A percentile compares a stretch with the other conserved stretches of the same genome.
Conservation (phyloP, 2,329 filamentous ascomycete species). For the Sphaceloma murrayae region DNA sequence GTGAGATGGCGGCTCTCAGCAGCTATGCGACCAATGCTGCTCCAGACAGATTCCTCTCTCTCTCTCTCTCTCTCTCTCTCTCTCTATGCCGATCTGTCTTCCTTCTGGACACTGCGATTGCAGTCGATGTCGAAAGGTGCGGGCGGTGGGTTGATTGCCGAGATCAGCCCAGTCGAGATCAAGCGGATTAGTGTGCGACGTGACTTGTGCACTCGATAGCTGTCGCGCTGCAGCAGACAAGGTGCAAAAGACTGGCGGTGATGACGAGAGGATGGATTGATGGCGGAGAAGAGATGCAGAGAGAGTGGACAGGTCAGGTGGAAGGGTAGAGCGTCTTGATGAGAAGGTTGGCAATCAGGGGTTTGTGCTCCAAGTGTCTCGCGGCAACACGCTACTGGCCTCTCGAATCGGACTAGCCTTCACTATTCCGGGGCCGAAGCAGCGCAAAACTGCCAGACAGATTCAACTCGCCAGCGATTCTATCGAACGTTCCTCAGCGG, state of each 20-base stretch:
- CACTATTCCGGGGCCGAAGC: slow-evolving; percentile 16
- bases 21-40: slow-evolving; percentile 3
- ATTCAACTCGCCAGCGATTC: no score
- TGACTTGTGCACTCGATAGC: neutral
- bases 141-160: slow-evolving; percentile 6
- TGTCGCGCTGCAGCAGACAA: slow-evolving; percentile 3
- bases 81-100: neutral
- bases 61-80: neutral
- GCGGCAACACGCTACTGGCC: slow-evolving; percentile 15
- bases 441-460: no score
- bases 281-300: slow-evolving; percentile 15
- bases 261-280: slow-evolving; percentile 10
- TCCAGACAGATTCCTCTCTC: neutral
- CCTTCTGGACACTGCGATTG: slow-evolving; percentile 1
- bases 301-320: slow-evolving; percentile 1
- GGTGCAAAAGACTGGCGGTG: neutral
- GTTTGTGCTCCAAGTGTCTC: slow-evolving; percentile 17
- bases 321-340: slow-evolving; percentile 15
- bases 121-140: slow-evolving; percentile 1
- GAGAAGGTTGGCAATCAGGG: slow-evolving; percentile 17
- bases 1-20: no score
- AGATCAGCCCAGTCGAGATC: slow-evolving; percentile 3
- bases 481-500: slow-evolving; percentile 11
- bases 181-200: no score
- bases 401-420: slow-evolving; percentile 15